Evolutionary conservation across 2,329 filamentous ascomycete genomes (phyloP), one percentile per base, ranked within the genome.

Genomic region (Pseudocercospora fijiensis): DNA sequence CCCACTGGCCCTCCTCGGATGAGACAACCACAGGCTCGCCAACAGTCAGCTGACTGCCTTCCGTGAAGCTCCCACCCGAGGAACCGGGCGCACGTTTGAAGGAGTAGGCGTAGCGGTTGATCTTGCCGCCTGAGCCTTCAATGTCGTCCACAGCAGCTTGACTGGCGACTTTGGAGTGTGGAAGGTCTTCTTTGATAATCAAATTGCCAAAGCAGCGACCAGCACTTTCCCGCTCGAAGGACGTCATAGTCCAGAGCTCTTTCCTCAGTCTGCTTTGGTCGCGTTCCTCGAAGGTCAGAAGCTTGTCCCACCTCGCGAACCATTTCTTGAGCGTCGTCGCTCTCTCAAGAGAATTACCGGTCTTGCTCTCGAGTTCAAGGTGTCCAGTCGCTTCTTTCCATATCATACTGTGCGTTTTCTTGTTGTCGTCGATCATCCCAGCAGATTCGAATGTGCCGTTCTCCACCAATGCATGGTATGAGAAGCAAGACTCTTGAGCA

Each of bases 11-110:
- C 65, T 91, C 84, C 76, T 99, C 95, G 71, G 97, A 95, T 0
- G 95, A 98, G 3, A 99, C 85, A n/a, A 99, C 95, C 57, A 98
- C 88, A 0, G 95, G 94, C 73, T 99, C 95, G 47, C 94, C 94
- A 26, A 91, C 83, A 1, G 83, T 86, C 28, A 99, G 85, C 72
- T 98, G 92, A 1, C 93, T 98, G 47, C 72, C 74, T 71, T 98
- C 94, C 1, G 91, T 80, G 73, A 99, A 99, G 0, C 92, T 96
- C 72, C 95, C 93, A 0, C 83, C 83, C 0, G 86, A 70, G 1
- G 43, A 59, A 2, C 61, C 13, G 3, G 37, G 45, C 3, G 67
- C 63, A 74, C 96, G 96, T 72, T 91, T 75, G 67, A 99, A 92
- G 0, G 86, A 90, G 78, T 99, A 99, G 58, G 86, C 86, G 73